Percentiles rank a stretch among this genome's conserved stretches.
Evolutionary conservation across 257 asterid species (phyloP).

Genomic region (Lithospermum erythrorhizon): DNA sequence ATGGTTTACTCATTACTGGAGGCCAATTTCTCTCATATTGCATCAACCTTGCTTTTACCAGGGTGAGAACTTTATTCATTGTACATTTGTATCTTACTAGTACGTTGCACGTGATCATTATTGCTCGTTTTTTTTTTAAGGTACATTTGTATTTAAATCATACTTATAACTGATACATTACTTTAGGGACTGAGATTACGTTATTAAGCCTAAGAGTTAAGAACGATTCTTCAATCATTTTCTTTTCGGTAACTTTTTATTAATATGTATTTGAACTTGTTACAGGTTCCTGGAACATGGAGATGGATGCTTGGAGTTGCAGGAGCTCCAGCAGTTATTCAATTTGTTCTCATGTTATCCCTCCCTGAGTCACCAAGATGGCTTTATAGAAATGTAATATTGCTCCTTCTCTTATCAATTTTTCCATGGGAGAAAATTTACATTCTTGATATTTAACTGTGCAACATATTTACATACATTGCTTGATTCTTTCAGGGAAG

Average conservation of each 20-base stretch:
- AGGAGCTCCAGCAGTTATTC: slow-evolving; percentile 24
- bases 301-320: slow-evolving; percentile 42
- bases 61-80: slow-evolving; percentile 13
- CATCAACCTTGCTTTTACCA: slow-evolving; percentile 48
- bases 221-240: too few species aligned
- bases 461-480: neutral
- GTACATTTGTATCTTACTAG: too few species aligned
- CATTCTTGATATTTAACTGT: neutral
- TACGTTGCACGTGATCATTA: too few species aligned
- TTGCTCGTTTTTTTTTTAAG: too few species aligned
- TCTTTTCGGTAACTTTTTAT: too few species aligned
- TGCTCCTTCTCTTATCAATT: neutral
- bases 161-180: too few species aligned
- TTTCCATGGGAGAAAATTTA: too few species aligned
- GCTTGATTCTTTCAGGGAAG: slow-evolving; percentile 11
- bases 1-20: slow-evolving; percentile 49
- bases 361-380: slow-evolving; percentile 37
- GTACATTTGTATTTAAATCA: too few species aligned
- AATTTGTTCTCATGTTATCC: slow-evolving; percentile 22
- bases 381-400: slow-evolving; percentile 25
- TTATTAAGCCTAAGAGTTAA: too few species aligned
- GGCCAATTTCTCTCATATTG: slow-evolving; percentile 52
- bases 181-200: too few species aligned
- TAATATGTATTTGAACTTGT: neutral
- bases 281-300: slow-evolving; percentile 29